Base-by-base conservation (phyloP, 805 yeast species). In the Hanseniaspora hatyaiensis region DNA sequence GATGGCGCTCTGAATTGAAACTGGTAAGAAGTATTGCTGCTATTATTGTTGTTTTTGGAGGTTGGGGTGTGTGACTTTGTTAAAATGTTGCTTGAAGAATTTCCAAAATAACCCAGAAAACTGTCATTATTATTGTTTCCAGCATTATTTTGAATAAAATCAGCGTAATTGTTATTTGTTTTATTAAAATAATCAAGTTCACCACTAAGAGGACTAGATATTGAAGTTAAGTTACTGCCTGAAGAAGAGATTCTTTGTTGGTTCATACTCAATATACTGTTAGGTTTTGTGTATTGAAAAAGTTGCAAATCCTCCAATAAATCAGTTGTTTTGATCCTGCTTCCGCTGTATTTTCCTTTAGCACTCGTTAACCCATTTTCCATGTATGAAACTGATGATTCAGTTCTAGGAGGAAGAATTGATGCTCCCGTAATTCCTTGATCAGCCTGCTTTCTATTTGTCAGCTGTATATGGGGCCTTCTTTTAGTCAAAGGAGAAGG, bases 331-430 rank as follows among this genome's bases (percentile, higher is more conserved):
- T 48, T 29, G 12, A 41, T 24, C 41, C 51, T 48, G 23, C 9
- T 19, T 13, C 15, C 31, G 5, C n/a, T 20, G 30, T 42, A 12
- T 22, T 37, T 24, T 9, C 23, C n/a, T 15, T 36, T 34, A 23
- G 30, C 23, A 16, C 8, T 16, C 15, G 37, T 37, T 15, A 20
- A 6, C 2, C 8, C 15, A 11, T 16, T 31, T n/a, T 48, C 51
- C 22, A 48, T 23, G 2, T 32, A 20, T 4, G 51, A 48, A 4
- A 48, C 47, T 11, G 46, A 41, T 8, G 47, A 41, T 38, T 48
- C 51, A 8, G 51, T 37, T 48, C 51, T 48, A 6, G 51, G 51
- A 15, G 51, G 51, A n/a, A 48, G 39, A 29, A 48, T 41, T 6
- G 41, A 28, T 8, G 46, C 41, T 11, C 46, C 40, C 12, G 18